Conservation (phyloP, 306 rosid species). For the Gastrolobium bilobum region DNA sequence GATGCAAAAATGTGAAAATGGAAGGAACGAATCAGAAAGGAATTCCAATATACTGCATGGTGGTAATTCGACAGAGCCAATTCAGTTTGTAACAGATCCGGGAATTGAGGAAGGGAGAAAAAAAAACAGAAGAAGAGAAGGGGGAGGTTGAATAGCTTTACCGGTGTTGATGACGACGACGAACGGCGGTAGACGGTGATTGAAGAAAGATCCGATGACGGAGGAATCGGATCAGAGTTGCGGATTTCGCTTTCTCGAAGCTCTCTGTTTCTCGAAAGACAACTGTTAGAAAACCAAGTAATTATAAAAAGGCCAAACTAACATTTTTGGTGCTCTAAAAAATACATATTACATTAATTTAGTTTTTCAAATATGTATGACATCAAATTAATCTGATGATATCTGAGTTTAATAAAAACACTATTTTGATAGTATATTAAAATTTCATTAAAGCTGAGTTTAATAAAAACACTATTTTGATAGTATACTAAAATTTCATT, state of each 20-base stretch:
- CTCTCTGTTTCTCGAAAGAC: conserved; percentile 9
- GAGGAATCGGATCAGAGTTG: conserved; percentile 50
- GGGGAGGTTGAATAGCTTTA: conserved; percentile 30
- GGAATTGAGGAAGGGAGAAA: conserved; percentile 9
- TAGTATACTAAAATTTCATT: too few relatives aligned
- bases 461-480: too few relatives aligned
- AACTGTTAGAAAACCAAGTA: conserved; percentile 7
- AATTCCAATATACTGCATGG: not conserved
- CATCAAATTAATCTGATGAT: too few relatives aligned
- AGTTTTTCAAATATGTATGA: too few relatives aligned
- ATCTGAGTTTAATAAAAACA: too few relatives aligned
- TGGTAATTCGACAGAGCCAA: conserved; percentile 33
- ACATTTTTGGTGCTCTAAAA: not conserved
- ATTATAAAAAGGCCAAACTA: not conserved
- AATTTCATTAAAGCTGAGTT: too few relatives aligned
- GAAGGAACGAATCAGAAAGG: conserved; percentile 9
- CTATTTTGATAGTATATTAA: too few relatives aligned
- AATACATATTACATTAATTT: too few relatives aligned
- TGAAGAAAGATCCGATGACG: conserved; percentile 44
- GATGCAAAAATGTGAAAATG: not conserved
- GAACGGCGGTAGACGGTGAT: conserved; percentile 35
- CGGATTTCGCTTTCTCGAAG: conserved; percentile 36
- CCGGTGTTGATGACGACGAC: conserved; percentile 34
- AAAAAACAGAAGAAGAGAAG: conserved; percentile 8
- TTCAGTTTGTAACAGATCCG: conserved; percentile 47